Base-by-base conservation (phyloP, 495 filamentous ascomycete species). In the Hyaloscypha finlandica region DNA sequence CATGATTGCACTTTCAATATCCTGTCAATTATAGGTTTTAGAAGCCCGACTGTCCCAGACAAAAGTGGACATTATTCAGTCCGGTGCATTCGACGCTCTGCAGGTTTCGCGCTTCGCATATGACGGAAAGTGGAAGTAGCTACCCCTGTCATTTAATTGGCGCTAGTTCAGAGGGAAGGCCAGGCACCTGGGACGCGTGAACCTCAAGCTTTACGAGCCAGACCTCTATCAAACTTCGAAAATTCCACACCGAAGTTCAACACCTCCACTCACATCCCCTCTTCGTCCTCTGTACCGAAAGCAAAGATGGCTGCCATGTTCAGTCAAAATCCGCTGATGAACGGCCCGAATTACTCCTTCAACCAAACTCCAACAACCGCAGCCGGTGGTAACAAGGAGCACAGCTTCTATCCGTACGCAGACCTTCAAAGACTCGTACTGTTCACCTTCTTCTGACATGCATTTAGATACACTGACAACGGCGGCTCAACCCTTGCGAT, bases 401-500 rank as follows among this genome's bases (percentile, higher is more conserved):
- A 97, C 79, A 85, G 88, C 70, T 98, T 98, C 81, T 93, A 97
- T 78, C 95, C 95, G 95, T 97, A 86, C 75, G 86, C 59, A 58
- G n/a, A n/a, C 16, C 58, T 22, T n/a, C 56, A 62, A 14, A 59
- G 53, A 63, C 45, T 61, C 12, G 30, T 59, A 55, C 56, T 29
- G 20, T 37, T 56, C 31, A 62, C 20, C 25, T 37, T 69, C n/a
- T 61, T 65, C 73, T 69, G 4, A 62, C 42, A 70, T 65, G 22
- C n/a, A 19, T 39, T 51, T 75, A 96, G 91, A 70, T 99, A 99
- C 75, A 93, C 95, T 70, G 95, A 99, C 81, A 99, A 99, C 75
- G 95, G 95, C 69, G 95, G 95, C 71, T 96, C 92, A 60, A 97
- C 95, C 33, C 87, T 99, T 65, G 95, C 95, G 74, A 98, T 99